These are phyloP conservation scores for Cercospora sp. DNA, from an alignment of 2,329 filamentous ascomycete genomes.

Conservation along the genomic window DNA sequence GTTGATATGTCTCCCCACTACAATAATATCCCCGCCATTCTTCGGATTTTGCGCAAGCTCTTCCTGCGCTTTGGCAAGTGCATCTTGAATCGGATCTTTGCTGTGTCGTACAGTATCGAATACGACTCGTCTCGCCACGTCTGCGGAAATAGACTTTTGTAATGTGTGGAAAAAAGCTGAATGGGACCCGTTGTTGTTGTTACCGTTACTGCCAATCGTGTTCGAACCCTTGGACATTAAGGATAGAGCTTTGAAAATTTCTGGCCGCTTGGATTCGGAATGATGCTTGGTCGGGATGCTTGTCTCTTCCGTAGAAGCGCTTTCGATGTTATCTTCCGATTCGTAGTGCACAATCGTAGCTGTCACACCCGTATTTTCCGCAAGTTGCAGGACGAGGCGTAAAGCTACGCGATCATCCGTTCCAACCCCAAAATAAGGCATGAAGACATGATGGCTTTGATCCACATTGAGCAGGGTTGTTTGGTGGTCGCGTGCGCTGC, in stretches of 20 bases:
- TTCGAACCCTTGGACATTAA: not conserved
- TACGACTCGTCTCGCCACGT: conserved; percentile 56
- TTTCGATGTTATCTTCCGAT: conserved; percentile 24
- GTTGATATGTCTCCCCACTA: conserved; percentile 58
- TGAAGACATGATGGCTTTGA: conserved; percentile 78
- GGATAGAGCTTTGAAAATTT: conserved; percentile 14
- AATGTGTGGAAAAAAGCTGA: conserved; percentile 59
- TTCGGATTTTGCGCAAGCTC: conserved; percentile 61
- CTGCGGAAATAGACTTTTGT: conserved; percentile 55
- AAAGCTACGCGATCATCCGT: conserved; percentile 79
- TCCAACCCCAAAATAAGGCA: conserved; percentile 78
- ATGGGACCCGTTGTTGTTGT: conserved; percentile 37
- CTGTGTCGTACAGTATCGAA: conserved; percentile 54
- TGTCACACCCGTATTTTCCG: conserved; percentile 74
- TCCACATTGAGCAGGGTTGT: conserved; percentile 61
- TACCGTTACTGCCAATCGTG: conserved; percentile 25
- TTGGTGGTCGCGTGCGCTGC: conserved; percentile 57
- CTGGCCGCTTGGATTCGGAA: conserved; percentile 18
- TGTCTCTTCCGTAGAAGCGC: conserved; percentile 20
- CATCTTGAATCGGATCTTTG: conserved; percentile 45
- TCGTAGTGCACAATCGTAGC: conserved; percentile 70
- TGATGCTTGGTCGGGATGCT: conserved; percentile 14
- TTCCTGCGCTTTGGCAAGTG: conserved; percentile 56
- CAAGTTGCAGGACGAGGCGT: conserved; percentile 78
- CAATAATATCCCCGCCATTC: conserved; percentile 70